Evolutionary conservation across 179 eudicot genomes (phyloP), one percentile per base, ranked within the genome.

Genomic region (Spergularia azorica): DNA sequence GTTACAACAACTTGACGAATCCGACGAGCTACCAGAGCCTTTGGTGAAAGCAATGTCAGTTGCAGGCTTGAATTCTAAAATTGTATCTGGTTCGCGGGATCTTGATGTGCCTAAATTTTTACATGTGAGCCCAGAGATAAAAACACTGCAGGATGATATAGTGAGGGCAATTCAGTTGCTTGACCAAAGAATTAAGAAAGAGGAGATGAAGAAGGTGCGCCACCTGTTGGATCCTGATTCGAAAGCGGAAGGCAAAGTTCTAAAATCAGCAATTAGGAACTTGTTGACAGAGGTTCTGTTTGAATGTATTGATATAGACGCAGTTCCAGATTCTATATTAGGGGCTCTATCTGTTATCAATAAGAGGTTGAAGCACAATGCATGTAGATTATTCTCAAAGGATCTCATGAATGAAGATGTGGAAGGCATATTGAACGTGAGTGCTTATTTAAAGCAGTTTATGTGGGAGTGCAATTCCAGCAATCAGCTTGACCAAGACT

Each of bases 401-500:
- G 88, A 85, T 62, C 83, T 84, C 50, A 76, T 89, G 71, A 85
- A 87, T 60, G 81, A 83, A 48, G 96, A 94, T 70, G 87, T 90
- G 56, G 97, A 90, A 84, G 63, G 77, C 77, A 69, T 94, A 73
- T 75, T 92, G 77, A 67, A 82, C 77, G 75, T 88, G 67, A 83
- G 98, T 84, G 92, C 96, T 76, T 87, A 84, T 75, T 77, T 82
- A 75, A 92, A 84, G 84, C 94, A 94, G 81, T 70, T 94, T n/a
- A 62, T 87, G 58, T 89, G 87, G 92, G 87, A 85, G 74, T 79
- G 75, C 70, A 60, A 83, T 76, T 81, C 86, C 67, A 87, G 81
- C 80, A 39, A 82, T 74, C 84, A 84, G 56, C 75, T 90, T 79
- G 92, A 89, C 75, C 69, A 81, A 67, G 93, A 89, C 54, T 94